phyloP scores from a whole-genome alignment of 768 basidiomycete genomes.

The Daedaleopsis nitida region DNA sequence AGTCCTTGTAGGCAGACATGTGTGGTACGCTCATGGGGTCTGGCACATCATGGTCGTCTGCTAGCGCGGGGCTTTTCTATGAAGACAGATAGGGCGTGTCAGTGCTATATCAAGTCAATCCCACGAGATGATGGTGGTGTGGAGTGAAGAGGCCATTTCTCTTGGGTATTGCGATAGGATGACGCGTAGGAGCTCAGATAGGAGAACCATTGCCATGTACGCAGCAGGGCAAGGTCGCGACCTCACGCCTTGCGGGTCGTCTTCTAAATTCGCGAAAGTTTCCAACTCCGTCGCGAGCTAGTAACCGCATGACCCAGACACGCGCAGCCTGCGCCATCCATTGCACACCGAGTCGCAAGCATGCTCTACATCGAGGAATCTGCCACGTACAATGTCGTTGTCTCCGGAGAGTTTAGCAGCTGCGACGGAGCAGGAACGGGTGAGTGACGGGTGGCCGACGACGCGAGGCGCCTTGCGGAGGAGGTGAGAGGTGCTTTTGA shows the following conservation, averaged over 20 bases:
- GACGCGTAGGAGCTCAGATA: conserved; percentile 1
- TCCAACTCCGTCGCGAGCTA: not conserved
- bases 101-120: not conserved
- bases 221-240: too few species aligned
- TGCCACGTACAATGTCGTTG: conserved; percentile 10
- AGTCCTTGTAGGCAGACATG: conserved; percentile 35
- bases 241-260: too few species aligned
- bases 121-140: not conserved
- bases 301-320: not conserved
- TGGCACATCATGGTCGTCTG: conserved; percentile 11
- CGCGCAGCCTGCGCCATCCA: not conserved
- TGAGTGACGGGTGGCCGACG: conserved; percentile 21
- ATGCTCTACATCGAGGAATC: too few species aligned
- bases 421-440: conserved; percentile 20
- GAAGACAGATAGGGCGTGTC: not conserved
- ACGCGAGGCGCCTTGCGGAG: conserved; percentile 25
- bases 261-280: too few species aligned
- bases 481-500: conserved; percentile 29
- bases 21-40: conserved; percentile 5
- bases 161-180: conserved; percentile 14
- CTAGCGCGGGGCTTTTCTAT: conserved; percentile 20
- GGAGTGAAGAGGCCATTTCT: not conserved
- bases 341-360: too few species aligned
- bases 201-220: too few species aligned
- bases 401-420: conserved; percentile 10